phyloP scores from a whole-genome alignment of 495 filamentous ascomycete species.

The Penicillium desertorum region DNA sequence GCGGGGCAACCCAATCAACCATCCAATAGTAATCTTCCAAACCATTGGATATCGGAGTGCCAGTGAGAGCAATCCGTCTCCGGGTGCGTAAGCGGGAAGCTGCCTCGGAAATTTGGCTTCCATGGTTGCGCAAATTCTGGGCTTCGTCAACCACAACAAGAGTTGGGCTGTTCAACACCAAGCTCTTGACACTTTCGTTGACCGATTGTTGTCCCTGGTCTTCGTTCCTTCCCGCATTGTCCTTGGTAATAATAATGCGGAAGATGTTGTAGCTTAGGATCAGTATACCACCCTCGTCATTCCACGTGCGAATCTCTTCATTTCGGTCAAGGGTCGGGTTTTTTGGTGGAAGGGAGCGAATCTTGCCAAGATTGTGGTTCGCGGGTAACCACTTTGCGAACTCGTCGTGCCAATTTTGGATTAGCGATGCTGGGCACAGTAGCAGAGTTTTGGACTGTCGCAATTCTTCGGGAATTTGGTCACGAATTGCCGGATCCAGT shows the following conservation, averaged over 20 bases:
- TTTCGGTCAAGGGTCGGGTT: conserved; percentile 36
- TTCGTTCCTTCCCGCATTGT: not conserved
- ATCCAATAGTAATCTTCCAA: conserved; percentile 79
- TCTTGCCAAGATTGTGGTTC: conserved; percentile 44
- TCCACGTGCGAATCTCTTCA: conserved; percentile 56
- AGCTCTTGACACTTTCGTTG: conserved; percentile 33
- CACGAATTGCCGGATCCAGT: conserved; percentile 48
- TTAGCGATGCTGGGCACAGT: conserved; percentile 70
- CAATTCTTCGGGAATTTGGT: conserved; percentile 67
- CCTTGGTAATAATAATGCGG: conserved; percentile 34
- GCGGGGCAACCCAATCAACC: conserved; percentile 84
- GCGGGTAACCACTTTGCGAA: conserved; percentile 65
- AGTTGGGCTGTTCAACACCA: conserved; percentile 60
- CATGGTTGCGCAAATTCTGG: conserved; percentile 69
- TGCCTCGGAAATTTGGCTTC: conserved; percentile 50
- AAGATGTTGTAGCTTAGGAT: conserved; percentile 74
- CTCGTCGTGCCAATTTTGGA: conserved; percentile 84
- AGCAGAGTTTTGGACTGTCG: conserved; percentile 65
- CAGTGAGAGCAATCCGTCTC: conserved; percentile 82
- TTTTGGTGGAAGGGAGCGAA: conserved; percentile 36
- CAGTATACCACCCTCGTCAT: conserved; percentile 65
- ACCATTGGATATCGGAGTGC: conserved; percentile 82
- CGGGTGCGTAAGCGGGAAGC: conserved; percentile 60
- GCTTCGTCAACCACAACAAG: conserved; percentile 90
- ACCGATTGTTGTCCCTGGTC: conserved; percentile 36